These are phyloP conservation scores for Raphanus hybrid DNA, from an alignment of 441 rosid species.

Conservation along the genomic window DNA sequence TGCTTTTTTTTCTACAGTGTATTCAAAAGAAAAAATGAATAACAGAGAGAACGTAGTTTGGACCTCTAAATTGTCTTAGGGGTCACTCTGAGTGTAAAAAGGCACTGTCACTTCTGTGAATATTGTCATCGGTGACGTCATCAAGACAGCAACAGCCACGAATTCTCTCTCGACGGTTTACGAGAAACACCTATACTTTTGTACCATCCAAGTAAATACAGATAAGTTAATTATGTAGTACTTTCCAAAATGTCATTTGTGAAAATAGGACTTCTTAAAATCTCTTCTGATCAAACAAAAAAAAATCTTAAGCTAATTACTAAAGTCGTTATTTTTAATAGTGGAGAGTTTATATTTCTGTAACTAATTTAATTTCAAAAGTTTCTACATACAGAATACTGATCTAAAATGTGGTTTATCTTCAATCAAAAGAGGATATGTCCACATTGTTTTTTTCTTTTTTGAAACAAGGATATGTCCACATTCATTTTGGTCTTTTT, in stretches of 20 bases:
- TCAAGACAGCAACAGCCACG: slow-evolving; percentile 50
- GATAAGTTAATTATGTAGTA: not conserved
- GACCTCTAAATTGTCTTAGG: slow-evolving; percentile 27
- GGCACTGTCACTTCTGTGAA: slow-evolving; percentile 34
- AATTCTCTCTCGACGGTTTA: slow-evolving; percentile 32
- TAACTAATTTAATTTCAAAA: not conserved
- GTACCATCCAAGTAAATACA: slow-evolving; percentile 14
- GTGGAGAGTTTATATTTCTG: not conserved
- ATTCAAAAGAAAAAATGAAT: not conserved
- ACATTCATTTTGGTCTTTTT: slow-evolving; percentile 8
- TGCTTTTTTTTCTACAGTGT: not conserved
- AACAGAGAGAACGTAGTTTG: slow-evolving; percentile 33
- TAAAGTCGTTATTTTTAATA: not conserved
- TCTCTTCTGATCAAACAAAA: no score
- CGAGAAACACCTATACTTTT: slow-evolving; percentile 30
- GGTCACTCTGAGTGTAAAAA: slow-evolving; percentile 28
- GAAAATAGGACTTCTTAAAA: not conserved
- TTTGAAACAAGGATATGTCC: slow-evolving; percentile 9
- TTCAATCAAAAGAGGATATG: slow-evolving; percentile 11
- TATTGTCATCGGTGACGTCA: slow-evolving; percentile 45
- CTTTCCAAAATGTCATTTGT: not conserved
- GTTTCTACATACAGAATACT: not conserved
- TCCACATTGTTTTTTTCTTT: slow-evolving; percentile 5
- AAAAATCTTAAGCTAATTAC: no score
- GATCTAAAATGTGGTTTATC: not conserved